A percentile compares a stretch with the other conserved stretches of the same genome.
phyloP scores from a whole-genome alignment of 179 eudicot species.

The Dionaea muscipula region DNA sequence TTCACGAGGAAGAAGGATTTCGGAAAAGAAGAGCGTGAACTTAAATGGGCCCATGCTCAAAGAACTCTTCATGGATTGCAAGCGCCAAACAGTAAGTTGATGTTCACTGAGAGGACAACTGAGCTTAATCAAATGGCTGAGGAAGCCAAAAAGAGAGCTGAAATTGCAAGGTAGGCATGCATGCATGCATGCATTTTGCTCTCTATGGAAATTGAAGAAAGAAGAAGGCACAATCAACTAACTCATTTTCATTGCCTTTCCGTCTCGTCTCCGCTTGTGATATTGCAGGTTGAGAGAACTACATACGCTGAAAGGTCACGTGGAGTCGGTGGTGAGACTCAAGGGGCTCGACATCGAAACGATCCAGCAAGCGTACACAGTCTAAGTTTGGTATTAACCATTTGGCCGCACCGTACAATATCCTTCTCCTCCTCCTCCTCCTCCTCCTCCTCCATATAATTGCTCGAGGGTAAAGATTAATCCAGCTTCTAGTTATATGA shows the following conservation, averaged over 20 bases:
- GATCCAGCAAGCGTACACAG: slow-evolving; percentile 63
- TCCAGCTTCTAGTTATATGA: too few relatives aligned
- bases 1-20: slow-evolving; percentile 74
- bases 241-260: neutral
- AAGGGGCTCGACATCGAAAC: slow-evolving; percentile 60
- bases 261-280: neutral
- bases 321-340: slow-evolving; percentile 53
- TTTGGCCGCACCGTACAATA: neutral
- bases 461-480: too few relatives aligned
- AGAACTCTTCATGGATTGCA: slow-evolving; percentile 72
- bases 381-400: slow-evolving; percentile 19
- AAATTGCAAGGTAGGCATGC: slow-evolving; percentile 52
- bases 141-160: slow-evolving; percentile 76
- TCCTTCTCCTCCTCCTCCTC: neutral
- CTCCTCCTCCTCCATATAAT: neutral
- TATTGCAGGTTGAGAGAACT: slow-evolving; percentile 50
- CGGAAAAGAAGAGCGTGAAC: slow-evolving; percentile 66
- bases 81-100: slow-evolving; percentile 52
- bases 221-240: neutral
- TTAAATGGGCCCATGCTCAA: slow-evolving; percentile 78
- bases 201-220: neutral
- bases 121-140: slow-evolving; percentile 88
- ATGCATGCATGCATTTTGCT: neutral
- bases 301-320: slow-evolving; percentile 57
- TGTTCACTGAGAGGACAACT: slow-evolving; percentile 38